phyloP scores from a whole-genome alignment of 352 stramenopile genomes.

The Globisporangium nagaii region DNA sequence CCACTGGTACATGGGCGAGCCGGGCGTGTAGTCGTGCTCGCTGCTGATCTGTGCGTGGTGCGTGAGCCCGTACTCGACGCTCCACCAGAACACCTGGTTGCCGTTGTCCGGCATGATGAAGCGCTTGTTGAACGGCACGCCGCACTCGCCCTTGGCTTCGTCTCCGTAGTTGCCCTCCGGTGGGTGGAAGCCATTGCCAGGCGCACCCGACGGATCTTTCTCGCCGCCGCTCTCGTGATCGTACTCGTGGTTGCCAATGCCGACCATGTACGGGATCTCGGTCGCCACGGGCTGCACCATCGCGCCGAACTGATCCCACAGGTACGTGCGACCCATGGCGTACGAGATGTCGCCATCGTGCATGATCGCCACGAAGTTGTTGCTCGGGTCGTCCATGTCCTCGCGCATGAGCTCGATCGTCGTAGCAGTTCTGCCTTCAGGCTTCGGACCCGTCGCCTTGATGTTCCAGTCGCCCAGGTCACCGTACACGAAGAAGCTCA shows the following conservation, averaged over 20 bases:
- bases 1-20: conserved; percentile 86
- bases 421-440: no score
- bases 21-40: conserved; percentile 85
- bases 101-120: conserved; percentile 51
- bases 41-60: conserved; percentile 88
- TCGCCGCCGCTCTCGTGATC: conserved; percentile 22
- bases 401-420: no score
- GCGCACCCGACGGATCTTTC: no score
- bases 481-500: conserved; percentile 62
- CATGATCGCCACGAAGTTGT: no score
- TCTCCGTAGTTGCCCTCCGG: no score
- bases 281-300: conserved; percentile 67
- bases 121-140: conserved; percentile 53
- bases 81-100: conserved; percentile 82
- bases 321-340: conserved; percentile 39
- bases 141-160: conserved; percentile 69
- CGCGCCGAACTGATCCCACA: conserved; percentile 75
- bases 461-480: conserved; percentile 51
- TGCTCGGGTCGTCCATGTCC: no score
- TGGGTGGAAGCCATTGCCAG: no score
- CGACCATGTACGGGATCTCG: conserved; percentile 58
- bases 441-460: background rate
- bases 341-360: conserved; percentile 78
- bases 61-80: conserved; percentile 77
- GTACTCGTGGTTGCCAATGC: conserved; percentile 37